Evolutionary conservation across 768 basidiomycete species (phyloP), one percentile per base, ranked within the genome.

Genomic region (Hygrophoropsis aurantiaca): DNA sequence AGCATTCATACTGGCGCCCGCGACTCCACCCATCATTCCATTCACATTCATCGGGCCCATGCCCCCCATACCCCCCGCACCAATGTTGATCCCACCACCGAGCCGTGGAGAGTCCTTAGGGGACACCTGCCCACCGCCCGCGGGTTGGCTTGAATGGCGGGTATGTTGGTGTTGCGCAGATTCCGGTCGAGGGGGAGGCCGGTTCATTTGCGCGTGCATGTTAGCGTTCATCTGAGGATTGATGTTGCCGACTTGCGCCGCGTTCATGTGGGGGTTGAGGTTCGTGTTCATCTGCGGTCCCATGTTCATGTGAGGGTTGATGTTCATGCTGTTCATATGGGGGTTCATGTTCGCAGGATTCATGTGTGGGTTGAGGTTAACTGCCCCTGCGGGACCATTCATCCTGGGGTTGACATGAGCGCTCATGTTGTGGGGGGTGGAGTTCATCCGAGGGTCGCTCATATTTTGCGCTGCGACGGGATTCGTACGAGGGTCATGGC

Each of bases 41-140:
- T 53, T 37, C 46, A 62, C 52, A 23, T 49, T 52, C 16, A 54
- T 51, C 7, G 47, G 35, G 15, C 50, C 53, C 40, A 58, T 56
- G 25, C 26, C 25, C 33, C 45, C 44, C 35, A 66, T 48, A 7
- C 56, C 56, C 13, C 27, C 27, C 27, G 27, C 27, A 30, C 27
- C 13, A 30, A 30, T 6, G 20, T 20, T 50, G 24, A 46, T 51
- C 24, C 33, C 41, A 35, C 44, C 40, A 16, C 46, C 43, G 34
- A 58, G 30, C 20, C 61, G 55, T 1, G 64, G 64, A 0, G 64
- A 60, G 1, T 65, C 61, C 39, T 62, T 65, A 8, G 64, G 65
- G 13, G 64, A 65, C 10, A 41, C 43, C n/a, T 52, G 55, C 5
- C 61, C 57, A 33, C n/a, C n/a, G 7, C 36, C 36, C 36, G n/a